These are phyloP conservation scores for Andrographis paniculata DNA, from an alignment of 305 asterid genomes.

Conservation along the genomic window DNA sequence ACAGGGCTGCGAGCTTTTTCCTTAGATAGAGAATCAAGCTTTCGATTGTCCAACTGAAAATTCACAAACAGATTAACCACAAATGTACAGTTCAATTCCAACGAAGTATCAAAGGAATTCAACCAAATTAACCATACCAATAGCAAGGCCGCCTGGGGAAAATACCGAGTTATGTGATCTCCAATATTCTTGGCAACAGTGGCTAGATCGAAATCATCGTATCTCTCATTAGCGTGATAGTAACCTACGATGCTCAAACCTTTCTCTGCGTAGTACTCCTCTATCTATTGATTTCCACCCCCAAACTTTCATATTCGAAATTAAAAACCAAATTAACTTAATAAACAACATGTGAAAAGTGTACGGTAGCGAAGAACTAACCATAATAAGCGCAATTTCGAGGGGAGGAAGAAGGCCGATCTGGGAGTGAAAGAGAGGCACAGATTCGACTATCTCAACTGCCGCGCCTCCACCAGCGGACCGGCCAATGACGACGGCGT, in stretches of 20 bases:
- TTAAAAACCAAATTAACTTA: neutral
- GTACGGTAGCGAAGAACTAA: constrained; percentile 22
- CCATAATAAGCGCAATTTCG: constrained; percentile 84
- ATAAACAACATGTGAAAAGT: constrained; percentile 2
- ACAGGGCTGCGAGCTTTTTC: constrained; percentile 71
- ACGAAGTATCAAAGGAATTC: constrained; percentile 5
- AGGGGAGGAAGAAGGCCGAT: constrained; percentile 86
- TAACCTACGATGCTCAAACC: constrained; percentile 63
- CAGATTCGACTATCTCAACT: constrained; percentile 70
- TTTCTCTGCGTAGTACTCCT: constrained; percentile 38
- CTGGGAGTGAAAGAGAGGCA: constrained; percentile 85
- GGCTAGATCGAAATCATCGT: constrained; percentile 68
- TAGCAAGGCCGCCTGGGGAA: constrained; percentile 84
- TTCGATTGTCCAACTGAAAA: constrained; percentile 75
- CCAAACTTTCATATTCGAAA: constrained; percentile 1
- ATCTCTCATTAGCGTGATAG: constrained; percentile 47
- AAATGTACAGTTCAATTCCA: constrained; percentile 1
- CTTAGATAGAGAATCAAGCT: constrained; percentile 58
- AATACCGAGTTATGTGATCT: constrained; percentile 78
- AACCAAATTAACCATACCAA: constrained; percentile 41
- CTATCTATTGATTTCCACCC: constrained; percentile 13
- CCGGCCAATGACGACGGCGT: constrained; percentile 81
- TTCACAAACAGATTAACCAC: too few species aligned
- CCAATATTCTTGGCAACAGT: constrained; percentile 78
- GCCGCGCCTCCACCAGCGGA: constrained; percentile 33